Evolutionary conservation across 495 filamentous ascomycete genomes (phyloP), one percentile per base, ranked within the genome.

Genomic region (Penicillium bovifimosum): DNA sequence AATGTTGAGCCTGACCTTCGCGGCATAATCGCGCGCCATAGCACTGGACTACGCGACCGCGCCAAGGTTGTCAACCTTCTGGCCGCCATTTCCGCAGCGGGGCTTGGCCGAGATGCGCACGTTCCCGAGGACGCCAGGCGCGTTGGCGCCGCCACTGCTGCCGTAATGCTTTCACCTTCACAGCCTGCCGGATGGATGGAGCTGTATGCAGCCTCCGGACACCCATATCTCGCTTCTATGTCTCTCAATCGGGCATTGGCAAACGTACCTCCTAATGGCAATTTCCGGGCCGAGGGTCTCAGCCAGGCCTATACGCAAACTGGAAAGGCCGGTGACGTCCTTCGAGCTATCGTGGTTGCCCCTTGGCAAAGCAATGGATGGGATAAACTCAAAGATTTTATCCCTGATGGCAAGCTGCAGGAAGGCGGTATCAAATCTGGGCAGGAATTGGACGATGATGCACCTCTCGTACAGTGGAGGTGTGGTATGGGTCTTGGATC

Each of bases 1-100:
- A 91, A 91, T 1, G 88, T 96, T 2, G 73, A 78, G n/a, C 79
- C 82, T 1, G 90, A 95, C 63, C 77, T 98, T 17, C 77, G 87
- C 34, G 72, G 63, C 14, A 74, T 96, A 45, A 77, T 90, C 38
- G 85, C 83, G 0, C 80, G 76, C 29, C 80, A 87, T 47, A 73
- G 69, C 24, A 69, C 82, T 40, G 68, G 66, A 31, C 62, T 66
- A 20, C 65, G 73, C 16, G 69, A 82, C 18, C 72, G 71, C 13
- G 63, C 66, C 28, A 78, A 78, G 52, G 69, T 88, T 5, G 73
- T 82, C 54, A 75, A 76, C 42, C 71, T 89, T 18, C 66, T 85
- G 31, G 73, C 73, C 9, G 74, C 77, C n/a, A 78, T 85, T 32
- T 79, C 80, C 9, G 63, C 71, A 6, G 46, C 78, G 51, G 70